Base-by-base conservation (phyloP, 352 stramenopile genomes). In the Pythium scleroteichum region DNA sequence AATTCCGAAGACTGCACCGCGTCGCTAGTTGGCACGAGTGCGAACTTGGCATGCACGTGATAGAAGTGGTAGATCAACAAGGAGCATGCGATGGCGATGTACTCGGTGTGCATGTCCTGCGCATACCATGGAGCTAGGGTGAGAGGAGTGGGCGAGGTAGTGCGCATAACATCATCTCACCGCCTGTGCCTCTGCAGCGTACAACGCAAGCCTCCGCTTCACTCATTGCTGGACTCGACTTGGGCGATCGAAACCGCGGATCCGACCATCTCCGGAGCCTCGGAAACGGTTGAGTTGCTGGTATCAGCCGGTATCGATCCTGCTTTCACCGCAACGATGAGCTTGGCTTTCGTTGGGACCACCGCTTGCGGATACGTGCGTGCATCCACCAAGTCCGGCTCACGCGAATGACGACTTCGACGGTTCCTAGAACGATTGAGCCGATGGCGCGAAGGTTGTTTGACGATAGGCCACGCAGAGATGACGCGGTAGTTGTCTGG, bases 91-190 rank as follows among this genome's bases (percentile, higher is more conserved):
- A 84, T 80, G 0, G 72, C 70, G 26, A 84, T 75, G 40, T 84
- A 84, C 57, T 84, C 75, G 19, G 75, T 69, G 29, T 77, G 78
- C 72, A 84, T 84, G 35, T 79, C 72, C 41, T 60, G 29, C 10
- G 5, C 29, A n/a, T n/a, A n/a, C n/a, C n/a, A n/a, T n/a, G n/a
- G n/a, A n/a, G n/a, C n/a, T n/a, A n/a, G n/a, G n/a, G n/a, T n/a
- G n/a, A n/a, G n/a, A n/a, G n/a, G n/a, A n/a, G n/a, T n/a, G n/a
- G n/a, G n/a, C n/a, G n/a, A n/a, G n/a, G n/a, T n/a, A n/a, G n/a
- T n/a, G n/a, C n/a, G n/a, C n/a, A n/a, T n/a, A n/a, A 42, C 27
- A 54, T 9, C 41, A 1, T 35, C 53, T 24, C 35, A 60, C 53
- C 27, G 72, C 72, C 22, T 72, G 73, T 14, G 62, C 27, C 45